phyloP scores from a whole-genome alignment of 805 yeast species.

The Isabelozyma pseudorhagii region DNA sequence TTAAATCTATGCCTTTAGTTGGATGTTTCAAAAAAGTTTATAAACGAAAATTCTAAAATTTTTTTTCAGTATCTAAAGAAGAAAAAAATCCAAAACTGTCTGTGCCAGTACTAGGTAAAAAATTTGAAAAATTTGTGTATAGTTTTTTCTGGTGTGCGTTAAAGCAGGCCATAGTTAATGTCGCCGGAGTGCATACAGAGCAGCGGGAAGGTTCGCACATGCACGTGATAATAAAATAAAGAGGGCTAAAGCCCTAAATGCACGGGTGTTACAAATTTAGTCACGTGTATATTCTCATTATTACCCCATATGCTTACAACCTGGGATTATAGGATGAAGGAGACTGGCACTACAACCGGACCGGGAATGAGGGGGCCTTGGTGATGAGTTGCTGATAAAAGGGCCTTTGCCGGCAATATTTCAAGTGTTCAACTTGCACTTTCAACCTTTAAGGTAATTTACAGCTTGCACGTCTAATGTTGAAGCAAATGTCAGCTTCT shows the following conservation, averaged over 20 bases:
- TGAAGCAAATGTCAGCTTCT: too few relatives aligned
- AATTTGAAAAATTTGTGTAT: background rate
- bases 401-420: too few relatives aligned
- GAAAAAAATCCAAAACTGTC: background rate
- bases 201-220: background rate
- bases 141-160: background rate
- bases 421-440: too few relatives aligned
- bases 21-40: constrained; percentile 4
- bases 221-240: background rate
- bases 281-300: too few relatives aligned
- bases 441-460: too few relatives aligned
- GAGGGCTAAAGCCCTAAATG: background rate
- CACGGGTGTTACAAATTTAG: background rate
- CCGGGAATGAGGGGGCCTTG: too few relatives aligned
- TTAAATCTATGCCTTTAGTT: constrained; percentile 24
- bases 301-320: too few relatives aligned
- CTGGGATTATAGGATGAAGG: too few relatives aligned
- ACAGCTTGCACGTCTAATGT: too few relatives aligned
- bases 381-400: too few relatives aligned
- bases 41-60: constrained; percentile 1
- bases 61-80: background rate
- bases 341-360: too few relatives aligned
- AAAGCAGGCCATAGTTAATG: background rate
- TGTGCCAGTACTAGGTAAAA: background rate
- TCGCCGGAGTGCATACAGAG: too few relatives aligned